Evolutionary conservation across 1,284 basidiomycete genomes (phyloP), one percentile per base, ranked within the genome.

Genomic region (Moesziomyces antarcticus): DNA sequence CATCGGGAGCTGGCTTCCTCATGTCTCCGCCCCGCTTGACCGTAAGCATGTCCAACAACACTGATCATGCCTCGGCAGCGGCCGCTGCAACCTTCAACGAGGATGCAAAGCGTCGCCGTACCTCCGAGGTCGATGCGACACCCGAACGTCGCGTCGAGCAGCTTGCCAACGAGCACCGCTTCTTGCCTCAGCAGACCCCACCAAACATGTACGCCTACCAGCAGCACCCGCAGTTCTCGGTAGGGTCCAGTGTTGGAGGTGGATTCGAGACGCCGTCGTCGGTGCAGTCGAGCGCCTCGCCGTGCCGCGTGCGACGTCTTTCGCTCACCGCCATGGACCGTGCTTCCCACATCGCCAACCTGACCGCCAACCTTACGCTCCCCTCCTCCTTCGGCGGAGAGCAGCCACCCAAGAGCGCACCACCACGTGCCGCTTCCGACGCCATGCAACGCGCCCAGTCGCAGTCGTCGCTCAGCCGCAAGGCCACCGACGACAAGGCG

Each of bases 11-110:
- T 41, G 77, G 77, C 18, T 79, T 72, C 54, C 77, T 80, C 45
- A 75, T 80, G 60, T 80, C 78, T n/a, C 78, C 78, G 2, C 78
- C 78, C 11, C 70, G 78, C 27, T 63, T 79, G 25, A 80, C 77
- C 3, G 77, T 80, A 50, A 79, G 74, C 56, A 64, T 78, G 59
- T 72, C 71, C 13, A 51, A 50, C 41, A 64, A 54, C 42, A 50
- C 51, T 50, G 68, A 50, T 30, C 56, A 71, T 1, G 55, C 16
- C 18, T 16, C 61, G 1, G 58, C 68, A 6, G 49, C 54, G 18
- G 51, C 58, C 4, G 18, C 45, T 10, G 67, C n/a, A 8, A 59
- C 55, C 24, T 49, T 62, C 13, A 33, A 50, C 1, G 75, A 79
- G 16, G 78, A 80, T 22, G 64, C 57, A 37, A 79, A 80, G 56